Base-by-base conservation (phyloP, 371 early-diverging fungal species). In the Haplosporangium sp. region DNA sequence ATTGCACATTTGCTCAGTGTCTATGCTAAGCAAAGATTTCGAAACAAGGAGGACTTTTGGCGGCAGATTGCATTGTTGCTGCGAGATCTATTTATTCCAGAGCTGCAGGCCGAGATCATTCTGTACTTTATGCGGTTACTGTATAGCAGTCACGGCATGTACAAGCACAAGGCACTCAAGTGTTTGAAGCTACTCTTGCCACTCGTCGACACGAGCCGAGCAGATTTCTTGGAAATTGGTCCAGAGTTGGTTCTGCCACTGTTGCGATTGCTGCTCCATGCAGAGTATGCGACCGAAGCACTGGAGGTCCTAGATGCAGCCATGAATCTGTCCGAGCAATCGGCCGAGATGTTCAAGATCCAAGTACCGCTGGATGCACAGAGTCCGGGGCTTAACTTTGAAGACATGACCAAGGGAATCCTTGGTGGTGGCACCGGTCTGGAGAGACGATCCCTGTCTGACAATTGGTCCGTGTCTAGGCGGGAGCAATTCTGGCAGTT, bases 11-110 rank as follows among this genome's bases (percentile, higher is more conserved):
- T 94, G 29, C 60, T 94, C 29, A 64, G 63, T 0, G 85, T 92
- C 1, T 94, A 91, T 61, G 82, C 87, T 18, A 89, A 88, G 57
- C 87, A 90, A 62, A 84, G 90, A 29, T 87, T 92, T 62, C 85
- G 95, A 41, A 83, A 85, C 41, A 86, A 89, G 69, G 90, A 92
- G 38, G 94, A 94, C 66, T 94, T 90, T 66, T 81, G 94, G 23
- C 82, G 87, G 16, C 93, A 94, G 63, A 77, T 93, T 12, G 80
- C 89, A 11, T 81, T 72, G 1, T 77, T 89, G 7, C 74, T 95
- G 51, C 82, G 89, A 2, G 92, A 94, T 40, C 73, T 84, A 1
- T 95, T 90, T 67, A 85, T 94, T 45, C 87, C 87, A 0, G 83
- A 83, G 18, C 86, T 91, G 38, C 87, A 90, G 48, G 83, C 83